phyloP scores from a whole-genome alignment of 2,329 filamentous ascomycete genomes.

The Thermoascus crustaceus region DNA sequence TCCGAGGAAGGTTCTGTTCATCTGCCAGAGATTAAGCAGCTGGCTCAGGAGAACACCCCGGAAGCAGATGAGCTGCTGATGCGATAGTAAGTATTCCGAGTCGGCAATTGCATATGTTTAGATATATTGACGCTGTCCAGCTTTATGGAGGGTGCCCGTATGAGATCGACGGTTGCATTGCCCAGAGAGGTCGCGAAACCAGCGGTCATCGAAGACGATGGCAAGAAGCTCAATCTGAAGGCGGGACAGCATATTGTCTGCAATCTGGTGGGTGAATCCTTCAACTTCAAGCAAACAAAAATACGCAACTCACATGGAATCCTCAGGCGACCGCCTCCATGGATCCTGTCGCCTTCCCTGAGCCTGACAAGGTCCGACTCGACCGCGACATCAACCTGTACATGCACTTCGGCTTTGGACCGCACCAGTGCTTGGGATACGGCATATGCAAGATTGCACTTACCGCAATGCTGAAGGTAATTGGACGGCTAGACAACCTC shows the following conservation, averaged over 20 bases:
- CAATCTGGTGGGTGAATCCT: conserved; percentile 25
- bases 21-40: conserved; percentile 40
- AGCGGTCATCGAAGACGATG: conserved; percentile 27
- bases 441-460: conserved; percentile 25
- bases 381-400: conserved; percentile 56
- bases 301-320: background rate
- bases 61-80: conserved; percentile 42
- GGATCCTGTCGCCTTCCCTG: conserved; percentile 29
- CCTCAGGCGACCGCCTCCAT: conserved; percentile 27
- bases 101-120: too few relatives aligned
- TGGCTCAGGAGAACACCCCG: conserved; percentile 39
- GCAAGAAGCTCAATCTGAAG: conserved; percentile 24
- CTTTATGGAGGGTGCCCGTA: conserved; percentile 34
- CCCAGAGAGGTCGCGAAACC: conserved; percentile 27
- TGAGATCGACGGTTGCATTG: conserved; percentile 31
- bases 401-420: conserved; percentile 55
- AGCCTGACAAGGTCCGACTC: conserved; percentile 47
- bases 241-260: conserved; percentile 27
- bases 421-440: conserved; percentile 54
- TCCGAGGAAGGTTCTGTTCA: conserved; percentile 40
- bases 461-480: conserved; percentile 33
- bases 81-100: conserved; percentile 40
- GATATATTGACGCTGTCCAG: conserved; percentile 13
- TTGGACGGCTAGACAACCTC: conserved; percentile 34
- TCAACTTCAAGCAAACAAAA: background rate